Base-by-base conservation (phyloP, 2,329 filamentous ascomycete genomes). In the Fragosphaeria purpurea region DNA sequence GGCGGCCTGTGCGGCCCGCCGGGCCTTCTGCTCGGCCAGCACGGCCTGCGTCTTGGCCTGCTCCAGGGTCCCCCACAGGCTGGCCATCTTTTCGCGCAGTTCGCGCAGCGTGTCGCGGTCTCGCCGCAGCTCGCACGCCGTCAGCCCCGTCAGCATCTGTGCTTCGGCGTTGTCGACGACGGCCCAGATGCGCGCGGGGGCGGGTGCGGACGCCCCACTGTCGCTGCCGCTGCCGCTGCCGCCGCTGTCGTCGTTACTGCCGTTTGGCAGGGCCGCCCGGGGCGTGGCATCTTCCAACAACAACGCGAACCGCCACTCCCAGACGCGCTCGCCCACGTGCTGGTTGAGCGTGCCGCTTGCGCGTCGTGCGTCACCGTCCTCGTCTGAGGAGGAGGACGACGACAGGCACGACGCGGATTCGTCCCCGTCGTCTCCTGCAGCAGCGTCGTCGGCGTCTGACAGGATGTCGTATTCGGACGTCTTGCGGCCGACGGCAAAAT, bases 301-400 rank as follows among this genome's bases (percentile, higher is more conserved):
- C 31, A 97, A 73, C 30, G 78, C 79, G 65, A 96, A 96, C 11
- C 79, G 76, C 90, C 90, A 96, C 64, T 93, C 82, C 86, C 88
- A 95, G 7, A 64, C 60, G 10, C 57, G 62, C 6, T 56, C 39
- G n/a, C 56, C 59, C 1, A 53, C 43, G n/a, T 59, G 62, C 4
- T 57, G 56, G 32, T 60, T 53, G 10, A 61, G 50, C 4, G 51
- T 60, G 44, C 12, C 53, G 22, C 22, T 22, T 22, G 22, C 22
- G 32, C 38, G 11, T 10, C 7, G 7, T 6, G 8, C 30, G 41
- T 31, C 60, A 8, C 8, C 42, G 43, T 60, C 50, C 10, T 51
- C 53, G 9, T 60, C 53, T 42, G 9, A 57, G 52, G 38, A 62
- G 63, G 9, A 41, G 6, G 44, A 58, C 65, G 6, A 65, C 62